Evolutionary conservation across 1,139 yeast species (phyloP).

Genomic region (Suhomyces terraborum): DNA sequence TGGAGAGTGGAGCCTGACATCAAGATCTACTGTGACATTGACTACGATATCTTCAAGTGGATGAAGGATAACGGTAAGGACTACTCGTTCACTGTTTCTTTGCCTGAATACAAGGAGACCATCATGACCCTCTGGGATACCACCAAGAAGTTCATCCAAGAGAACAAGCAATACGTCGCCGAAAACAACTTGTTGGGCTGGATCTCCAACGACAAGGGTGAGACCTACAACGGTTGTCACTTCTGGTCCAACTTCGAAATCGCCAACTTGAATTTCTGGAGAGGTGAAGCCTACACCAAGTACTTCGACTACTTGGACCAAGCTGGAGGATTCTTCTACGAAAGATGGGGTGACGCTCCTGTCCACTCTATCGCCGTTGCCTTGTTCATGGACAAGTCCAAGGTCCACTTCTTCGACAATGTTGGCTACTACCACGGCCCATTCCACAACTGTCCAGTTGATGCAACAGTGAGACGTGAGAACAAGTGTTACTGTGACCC

Average conservation of each 20-base stretch:
- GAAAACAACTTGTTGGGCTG: constrained; percentile 71
- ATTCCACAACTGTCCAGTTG: constrained; percentile 75
- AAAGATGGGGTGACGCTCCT: constrained; percentile 95
- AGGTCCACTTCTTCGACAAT: constrained; percentile 78
- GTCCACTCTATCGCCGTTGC: constrained; percentile 88
- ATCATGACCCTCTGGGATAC: constrained; percentile 82
- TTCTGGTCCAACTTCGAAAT: constrained; percentile 90
- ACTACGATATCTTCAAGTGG: constrained; percentile 78
- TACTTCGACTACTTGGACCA: constrained; percentile 73
- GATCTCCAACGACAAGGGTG: constrained; percentile 68
- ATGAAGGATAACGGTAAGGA: constrained; percentile 74
- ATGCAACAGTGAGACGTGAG: constrained; percentile 49
- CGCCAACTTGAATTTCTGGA: constrained; percentile 73
- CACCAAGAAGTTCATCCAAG: constrained; percentile 65
- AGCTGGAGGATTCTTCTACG: constrained; percentile 87
- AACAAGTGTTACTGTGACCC: constrained; percentile 76
- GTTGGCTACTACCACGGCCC: constrained; percentile 83
- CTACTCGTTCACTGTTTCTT: constrained; percentile 78
- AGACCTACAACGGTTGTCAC: constrained; percentile 74
- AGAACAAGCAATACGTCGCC: constrained; percentile 65
- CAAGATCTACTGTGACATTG: constrained; percentile 73
- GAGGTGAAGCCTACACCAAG: constrained; percentile 64
- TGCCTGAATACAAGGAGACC: constrained; percentile 81
- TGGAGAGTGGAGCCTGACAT: constrained; percentile 96
- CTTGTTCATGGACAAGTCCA: constrained; percentile 63